Percentiles rank a stretch among this genome's conserved stretches.
Conservation (phyloP, 2,329 filamentous ascomycete genomes). For the Lecanoromycetidae sp. region DNA sequence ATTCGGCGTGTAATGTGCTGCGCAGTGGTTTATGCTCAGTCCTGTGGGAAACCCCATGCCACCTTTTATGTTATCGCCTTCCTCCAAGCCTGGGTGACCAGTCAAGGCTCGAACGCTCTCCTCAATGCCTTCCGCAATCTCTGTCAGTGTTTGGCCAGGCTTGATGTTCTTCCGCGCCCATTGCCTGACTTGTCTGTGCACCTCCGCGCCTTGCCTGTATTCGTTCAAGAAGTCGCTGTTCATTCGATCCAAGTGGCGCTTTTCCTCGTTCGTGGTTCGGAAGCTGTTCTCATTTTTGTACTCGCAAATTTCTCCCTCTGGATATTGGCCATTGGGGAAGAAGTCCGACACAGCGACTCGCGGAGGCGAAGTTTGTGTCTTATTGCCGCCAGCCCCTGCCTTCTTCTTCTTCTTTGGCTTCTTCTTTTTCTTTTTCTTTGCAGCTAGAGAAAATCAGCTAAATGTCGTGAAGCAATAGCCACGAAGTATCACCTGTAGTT, state of each 20-base stretch:
- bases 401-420: constrained; percentile 66
- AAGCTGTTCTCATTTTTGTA: constrained; percentile 67
- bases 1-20: constrained; percentile 79
- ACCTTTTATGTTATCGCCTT: constrained; percentile 64
- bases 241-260: constrained; percentile 68
- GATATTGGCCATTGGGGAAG: constrained; percentile 61
- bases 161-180: constrained; percentile 71
- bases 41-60: constrained; percentile 83
- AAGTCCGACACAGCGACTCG: constrained; percentile 61
- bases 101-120: constrained; percentile 65
- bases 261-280: constrained; percentile 73
- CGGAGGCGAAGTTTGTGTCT: constrained; percentile 64
- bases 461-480: not conserved
- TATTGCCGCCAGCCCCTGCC: constrained; percentile 38
- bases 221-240: constrained; percentile 68
- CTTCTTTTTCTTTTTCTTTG: constrained; percentile 68
- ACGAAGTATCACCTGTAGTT: constrained; percentile 22
- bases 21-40: constrained; percentile 71
- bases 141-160: constrained; percentile 66
- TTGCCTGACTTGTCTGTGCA: constrained; percentile 77
- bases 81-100: constrained; percentile 62
- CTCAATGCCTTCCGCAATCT: constrained; percentile 81
- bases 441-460: not conserved
- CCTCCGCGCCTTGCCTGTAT: constrained; percentile 74
- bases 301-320: constrained; percentile 64